Evolutionary conservation across 2,329 filamentous ascomycete species (phyloP).

Genomic region (Talaromyces sp.): DNA sequence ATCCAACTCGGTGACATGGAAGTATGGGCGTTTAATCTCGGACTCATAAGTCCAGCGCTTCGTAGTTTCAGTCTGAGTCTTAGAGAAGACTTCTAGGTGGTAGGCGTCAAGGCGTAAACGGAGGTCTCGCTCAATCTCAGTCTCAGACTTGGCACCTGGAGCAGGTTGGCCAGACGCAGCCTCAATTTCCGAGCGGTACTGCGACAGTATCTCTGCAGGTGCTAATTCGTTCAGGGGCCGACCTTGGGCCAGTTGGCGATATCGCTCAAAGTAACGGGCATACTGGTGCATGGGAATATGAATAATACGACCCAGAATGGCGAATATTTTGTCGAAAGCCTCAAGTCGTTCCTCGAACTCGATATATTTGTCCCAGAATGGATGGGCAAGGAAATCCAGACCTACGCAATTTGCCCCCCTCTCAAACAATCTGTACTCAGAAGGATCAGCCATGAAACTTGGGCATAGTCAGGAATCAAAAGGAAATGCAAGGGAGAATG

Average conservation of each 20-base stretch:
- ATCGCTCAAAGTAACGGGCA: slow-evolving; percentile 88
- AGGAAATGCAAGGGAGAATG: slow-evolving; percentile 38
- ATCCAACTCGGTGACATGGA: slow-evolving; percentile 91
- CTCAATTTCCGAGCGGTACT: slow-evolving; percentile 69
- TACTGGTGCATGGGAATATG: slow-evolving; percentile 95
- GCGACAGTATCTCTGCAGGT: slow-evolving; percentile 62
- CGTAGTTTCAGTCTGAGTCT: slow-evolving; percentile 79
- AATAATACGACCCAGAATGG: slow-evolving; percentile 75
- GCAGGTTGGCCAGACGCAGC: slow-evolving; percentile 43
- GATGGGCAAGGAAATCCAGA: slow-evolving; percentile 87
- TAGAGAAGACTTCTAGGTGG: slow-evolving; percentile 75
- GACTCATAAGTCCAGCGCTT: slow-evolving; percentile 95
- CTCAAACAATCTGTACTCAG: slow-evolving; percentile 72
- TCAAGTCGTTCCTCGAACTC: slow-evolving; percentile 93
- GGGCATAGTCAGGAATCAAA: slow-evolving; percentile 15
- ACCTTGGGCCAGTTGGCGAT: slow-evolving; percentile 69
- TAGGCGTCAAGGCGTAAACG: slow-evolving; percentile 73
- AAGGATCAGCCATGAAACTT: slow-evolving; percentile 38
- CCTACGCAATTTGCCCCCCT: slow-evolving; percentile 80
- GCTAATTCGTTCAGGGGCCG: slow-evolving; percentile 71
- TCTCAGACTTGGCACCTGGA: slow-evolving; percentile 56
- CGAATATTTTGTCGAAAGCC: slow-evolving; percentile 77
- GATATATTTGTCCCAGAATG: slow-evolving; percentile 98
- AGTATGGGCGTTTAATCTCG: slow-evolving; percentile 93
- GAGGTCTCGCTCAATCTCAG: slow-evolving; percentile 79